phyloP scores from a whole-genome alignment of 768 basidiomycete genomes.

The Panus rudis region DNA sequence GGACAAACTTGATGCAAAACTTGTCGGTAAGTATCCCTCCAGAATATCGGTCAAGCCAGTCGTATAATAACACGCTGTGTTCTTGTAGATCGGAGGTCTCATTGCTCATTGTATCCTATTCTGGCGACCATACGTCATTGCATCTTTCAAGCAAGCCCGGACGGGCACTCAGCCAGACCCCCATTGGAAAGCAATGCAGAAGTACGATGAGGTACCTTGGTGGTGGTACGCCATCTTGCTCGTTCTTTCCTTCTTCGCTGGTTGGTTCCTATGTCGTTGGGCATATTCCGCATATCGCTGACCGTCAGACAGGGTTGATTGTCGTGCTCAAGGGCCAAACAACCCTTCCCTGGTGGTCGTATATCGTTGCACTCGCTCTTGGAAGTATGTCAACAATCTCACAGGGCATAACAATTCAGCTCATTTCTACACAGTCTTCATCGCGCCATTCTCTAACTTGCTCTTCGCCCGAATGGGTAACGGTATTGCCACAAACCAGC shows the following conservation, averaged over 20 bases:
- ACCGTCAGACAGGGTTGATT: constrained; percentile 36
- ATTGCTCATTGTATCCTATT: constrained; percentile 51
- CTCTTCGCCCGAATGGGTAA: constrained; percentile 55
- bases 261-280: constrained; percentile 23
- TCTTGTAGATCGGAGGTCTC: constrained; percentile 48
- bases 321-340: constrained; percentile 53
- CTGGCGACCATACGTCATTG: constrained; percentile 45
- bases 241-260: constrained; percentile 46
- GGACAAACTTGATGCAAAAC: constrained; percentile 41
- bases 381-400: constrained; percentile 29
- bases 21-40: constrained; percentile 30
- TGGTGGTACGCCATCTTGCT: constrained; percentile 53
- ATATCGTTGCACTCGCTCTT: constrained; percentile 47
- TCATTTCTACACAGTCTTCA: constrained; percentile 8
- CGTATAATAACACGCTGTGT: neutral
- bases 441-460: constrained; percentile 48
- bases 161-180: constrained; percentile 44
- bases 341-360: constrained; percentile 58
- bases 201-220: constrained; percentile 54
- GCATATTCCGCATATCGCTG: neutral
- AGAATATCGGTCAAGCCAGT: neutral
- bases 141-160: constrained; percentile 44
- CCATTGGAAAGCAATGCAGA: constrained; percentile 53
- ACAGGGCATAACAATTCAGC: no score
- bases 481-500: constrained; percentile 50